These are phyloP conservation scores for Tilletiopsis washingtonensis DNA, from an alignment of 1,284 basidiomycete species.

Conservation along the genomic window DNA sequence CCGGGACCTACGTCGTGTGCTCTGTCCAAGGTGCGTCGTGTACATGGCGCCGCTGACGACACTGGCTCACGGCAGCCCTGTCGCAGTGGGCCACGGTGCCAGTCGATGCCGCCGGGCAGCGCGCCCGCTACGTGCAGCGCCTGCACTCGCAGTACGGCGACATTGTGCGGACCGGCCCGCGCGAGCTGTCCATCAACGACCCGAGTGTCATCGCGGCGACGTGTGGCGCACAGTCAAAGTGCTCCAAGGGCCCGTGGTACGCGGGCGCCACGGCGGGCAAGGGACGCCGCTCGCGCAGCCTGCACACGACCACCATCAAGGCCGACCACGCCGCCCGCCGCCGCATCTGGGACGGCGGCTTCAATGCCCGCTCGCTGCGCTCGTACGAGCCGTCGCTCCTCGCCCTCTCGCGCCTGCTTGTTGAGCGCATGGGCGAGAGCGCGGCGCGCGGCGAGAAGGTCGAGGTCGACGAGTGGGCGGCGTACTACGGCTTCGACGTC, in stretches of 20 bases:
- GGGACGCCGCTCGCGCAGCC: background rate
- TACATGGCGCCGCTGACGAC: conserved; percentile 17
- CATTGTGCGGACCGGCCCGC: conserved; percentile 19
- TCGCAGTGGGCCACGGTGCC: conserved; percentile 15
- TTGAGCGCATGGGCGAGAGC: background rate
- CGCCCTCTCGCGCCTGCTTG: background rate
- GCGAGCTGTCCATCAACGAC: conserved; percentile 20
- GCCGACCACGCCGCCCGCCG: background rate
- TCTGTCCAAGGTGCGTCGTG: conserved; percentile 10
- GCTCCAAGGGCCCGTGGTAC: conserved; percentile 18
- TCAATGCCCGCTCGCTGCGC: background rate
- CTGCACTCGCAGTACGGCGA: conserved; percentile 18
- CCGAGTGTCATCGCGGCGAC: conserved; percentile 12
- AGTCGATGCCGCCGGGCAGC: conserved; percentile 11
- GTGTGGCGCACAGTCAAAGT: conserved; percentile 4
- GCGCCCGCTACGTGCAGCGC: conserved; percentile 8
- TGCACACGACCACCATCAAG: background rate
- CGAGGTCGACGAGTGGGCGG: conserved; percentile 14
- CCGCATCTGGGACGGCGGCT: background rate
- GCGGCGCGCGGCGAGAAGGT: conserved; percentile 2
- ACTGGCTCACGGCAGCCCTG: conserved; percentile 14
- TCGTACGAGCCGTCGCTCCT: background rate
- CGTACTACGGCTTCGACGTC: conserved; percentile 9
- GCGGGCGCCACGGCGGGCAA: background rate
- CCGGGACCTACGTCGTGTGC: conserved; percentile 14